Percentiles rank a stretch among this genome's conserved stretches.
Evolutionary conservation across 208 protist species (phyloP).

Genomic region (Trypanosoma congolense): DNA sequence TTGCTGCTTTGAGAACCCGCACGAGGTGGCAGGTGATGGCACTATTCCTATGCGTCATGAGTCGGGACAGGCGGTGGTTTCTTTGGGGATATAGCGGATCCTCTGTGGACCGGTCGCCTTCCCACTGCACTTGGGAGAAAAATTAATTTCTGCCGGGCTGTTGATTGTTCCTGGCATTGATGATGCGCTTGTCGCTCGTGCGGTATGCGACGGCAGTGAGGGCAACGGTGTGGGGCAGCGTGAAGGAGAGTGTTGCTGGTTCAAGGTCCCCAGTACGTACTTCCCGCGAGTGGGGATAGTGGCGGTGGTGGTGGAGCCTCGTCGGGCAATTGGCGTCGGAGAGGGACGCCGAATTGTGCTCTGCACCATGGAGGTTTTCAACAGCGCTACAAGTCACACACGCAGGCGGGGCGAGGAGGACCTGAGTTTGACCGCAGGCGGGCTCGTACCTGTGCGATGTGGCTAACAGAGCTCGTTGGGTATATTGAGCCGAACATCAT

Average conservation of each 20-base stretch:
- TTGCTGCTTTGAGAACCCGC: constrained; percentile 55
- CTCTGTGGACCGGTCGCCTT: constrained; percentile 77
- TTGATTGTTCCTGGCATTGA: constrained; percentile 58
- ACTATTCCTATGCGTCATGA: constrained; percentile 38
- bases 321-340: constrained; percentile 24
- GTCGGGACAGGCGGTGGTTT: constrained; percentile 74
- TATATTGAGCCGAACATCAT: constrained; percentile 55
- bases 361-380: constrained; percentile 33
- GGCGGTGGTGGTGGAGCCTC: constrained; percentile 36
- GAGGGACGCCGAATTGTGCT: constrained; percentile 38
- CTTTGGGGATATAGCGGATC: constrained; percentile 81
- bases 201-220: constrained; percentile 59
- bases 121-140: constrained; percentile 90
- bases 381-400: constrained; percentile 26
- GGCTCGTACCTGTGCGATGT: constrained; percentile 68
- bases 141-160: constrained; percentile 37
- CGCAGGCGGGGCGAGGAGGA: constrained; percentile 64
- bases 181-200: constrained; percentile 41
- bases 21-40: constrained; percentile 22
- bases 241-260: constrained; percentile 47
- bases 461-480: constrained; percentile 69
- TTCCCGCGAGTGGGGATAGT: constrained; percentile 62
- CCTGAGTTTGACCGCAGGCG: constrained; percentile 46
- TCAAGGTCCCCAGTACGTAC: constrained; percentile 68
- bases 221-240: constrained; percentile 12